These are phyloP conservation scores for Cryptococcus sp. DNA, from an alignment of 1,284 basidiomycete species.

Conservation along the genomic window DNA sequence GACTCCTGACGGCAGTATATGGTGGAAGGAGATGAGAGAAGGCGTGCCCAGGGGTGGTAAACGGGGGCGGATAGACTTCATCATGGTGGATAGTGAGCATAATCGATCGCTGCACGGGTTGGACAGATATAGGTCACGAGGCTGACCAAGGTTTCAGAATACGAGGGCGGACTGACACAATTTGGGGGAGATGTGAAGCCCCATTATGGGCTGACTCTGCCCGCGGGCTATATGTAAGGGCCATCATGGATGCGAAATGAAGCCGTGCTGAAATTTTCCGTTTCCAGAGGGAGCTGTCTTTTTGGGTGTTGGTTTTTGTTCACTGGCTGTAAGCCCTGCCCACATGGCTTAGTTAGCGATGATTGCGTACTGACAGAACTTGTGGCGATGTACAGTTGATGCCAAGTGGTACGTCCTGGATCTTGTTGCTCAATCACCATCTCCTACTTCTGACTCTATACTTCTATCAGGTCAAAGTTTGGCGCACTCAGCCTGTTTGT, in stretches of 20 bases:
- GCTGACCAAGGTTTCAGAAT: conserved; percentile 6
- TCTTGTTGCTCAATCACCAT: background rate
- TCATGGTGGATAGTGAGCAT: conserved; percentile 21
- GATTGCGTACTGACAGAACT: no score
- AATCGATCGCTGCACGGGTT: background rate
- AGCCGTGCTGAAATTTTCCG: background rate
- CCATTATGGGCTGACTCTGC: conserved; percentile 18
- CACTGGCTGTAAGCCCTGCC: conserved; percentile 26
- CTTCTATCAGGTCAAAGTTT: conserved; percentile 12
- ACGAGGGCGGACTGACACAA: conserved; percentile 20
- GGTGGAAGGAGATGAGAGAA: conserved; percentile 5
- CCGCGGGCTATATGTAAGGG: conserved; percentile 36
- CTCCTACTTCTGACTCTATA: background rate
- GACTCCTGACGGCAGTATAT: background rate
- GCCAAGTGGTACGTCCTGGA: conserved; percentile 13
- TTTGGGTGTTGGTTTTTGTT: conserved; percentile 31
- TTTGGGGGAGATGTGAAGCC: conserved; percentile 15
- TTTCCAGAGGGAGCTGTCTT: conserved; percentile 28
- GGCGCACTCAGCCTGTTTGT: conserved; percentile 10
- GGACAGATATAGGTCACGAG: background rate
- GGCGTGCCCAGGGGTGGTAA: conserved; percentile 6
- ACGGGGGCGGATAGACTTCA: conserved; percentile 11
- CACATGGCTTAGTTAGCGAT: background rate
- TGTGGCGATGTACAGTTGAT: conserved; percentile 6
- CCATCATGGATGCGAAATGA: background rate